Base-by-base conservation (phyloP, 2,329 filamentous ascomycete species). In the Talaromyces funiculosus region DNA sequence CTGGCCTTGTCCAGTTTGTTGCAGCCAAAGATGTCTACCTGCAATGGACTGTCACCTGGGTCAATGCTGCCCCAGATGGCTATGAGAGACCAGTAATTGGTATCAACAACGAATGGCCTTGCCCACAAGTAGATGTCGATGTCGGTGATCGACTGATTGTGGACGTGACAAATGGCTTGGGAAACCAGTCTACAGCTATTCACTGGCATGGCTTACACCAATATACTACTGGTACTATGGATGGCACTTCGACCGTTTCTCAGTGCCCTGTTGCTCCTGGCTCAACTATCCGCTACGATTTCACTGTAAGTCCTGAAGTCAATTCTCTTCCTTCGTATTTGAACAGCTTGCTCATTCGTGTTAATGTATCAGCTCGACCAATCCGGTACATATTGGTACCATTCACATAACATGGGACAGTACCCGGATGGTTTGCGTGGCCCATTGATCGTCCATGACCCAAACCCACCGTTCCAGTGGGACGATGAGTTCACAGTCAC, bases 361-460 rank as follows among this genome's bases (percentile, higher is more conserved):
- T 10, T 40, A 35, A 37, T 26, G 65, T 40, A 64, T 69, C 64
- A 82, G 80, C 68, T 80, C 14, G 70, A 84, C 53, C 87, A 90
- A 75, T 81, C 86, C 0, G 89, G 89, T 29, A 90, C 88, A 1
- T 92, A 90, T 72, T 92, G 89, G 89, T 92, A 92, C 66, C 88
- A 90, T 70, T 88, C 85, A 4, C 88, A 90, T 69, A 80, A 81
- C 22, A 79, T 80, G 63, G 85, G 82, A 24, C 87, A 89, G 69
- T 90, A 90, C 64, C 86, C 87, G 1, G 88, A 90, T 69, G 88
- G 88, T 10, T 77, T 89, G 5, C 80, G 87, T 22, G 86, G 81
- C 0, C 81, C 86, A 0, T 73, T 90, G 33, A 82, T 90, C 58
- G 77, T 90, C 20, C 83, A 88, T 54, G 87, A 90, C 67, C 81